Percentiles rank a stretch among this genome's conserved stretches.
These are phyloP conservation scores for Aspergillus carbonarius DNA, from an alignment of 2,329 filamentous ascomycete species.

Conservation along the genomic window DNA sequence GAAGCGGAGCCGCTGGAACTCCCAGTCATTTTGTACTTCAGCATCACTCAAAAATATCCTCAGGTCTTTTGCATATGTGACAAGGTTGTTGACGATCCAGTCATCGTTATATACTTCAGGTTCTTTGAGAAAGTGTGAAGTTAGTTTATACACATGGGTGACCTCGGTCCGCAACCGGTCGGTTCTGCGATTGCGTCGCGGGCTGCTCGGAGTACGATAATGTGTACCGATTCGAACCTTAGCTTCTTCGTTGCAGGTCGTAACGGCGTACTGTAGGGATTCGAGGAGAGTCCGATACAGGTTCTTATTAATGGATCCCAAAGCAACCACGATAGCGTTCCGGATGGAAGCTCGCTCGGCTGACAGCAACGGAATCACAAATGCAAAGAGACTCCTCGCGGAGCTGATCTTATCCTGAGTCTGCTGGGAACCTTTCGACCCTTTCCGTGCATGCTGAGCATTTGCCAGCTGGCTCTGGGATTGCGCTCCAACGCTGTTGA, in stretches of 20 bases:
- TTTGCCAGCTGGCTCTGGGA: constrained; percentile 59
- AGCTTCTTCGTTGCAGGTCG: constrained; percentile 83
- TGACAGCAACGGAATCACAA: constrained; percentile 82
- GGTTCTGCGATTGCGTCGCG: constrained; percentile 76
- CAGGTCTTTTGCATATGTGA: constrained; percentile 85
- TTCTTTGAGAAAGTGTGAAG: constrained; percentile 80
- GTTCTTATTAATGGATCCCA: constrained; percentile 93
- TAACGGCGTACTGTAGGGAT: constrained; percentile 82
- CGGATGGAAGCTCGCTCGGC: constrained; percentile 77
- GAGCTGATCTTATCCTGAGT: constrained; percentile 79
- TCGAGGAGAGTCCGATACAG: constrained; percentile 90
- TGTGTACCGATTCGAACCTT: constrained; percentile 73
- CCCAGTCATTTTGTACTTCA: constrained; percentile 91
- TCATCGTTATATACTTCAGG: constrained; percentile 79
- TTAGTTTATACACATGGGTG: constrained; percentile 93
- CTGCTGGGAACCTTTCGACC: constrained; percentile 65
- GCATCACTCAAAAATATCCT: constrained; percentile 93
- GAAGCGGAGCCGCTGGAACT: constrained; percentile 84
- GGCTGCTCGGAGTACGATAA: constrained; percentile 78
- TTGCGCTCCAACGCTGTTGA: constrained; percentile 75
- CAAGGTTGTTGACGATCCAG: constrained; percentile 85
- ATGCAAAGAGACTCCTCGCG: constrained; percentile 84
- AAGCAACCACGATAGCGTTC: constrained; percentile 83
- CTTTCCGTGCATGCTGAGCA: constrained; percentile 76
- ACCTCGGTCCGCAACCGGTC: constrained; percentile 90